Conservation (phyloP, 176 grass and related monocot genomes). For the Panicum miliaceum region DNA sequence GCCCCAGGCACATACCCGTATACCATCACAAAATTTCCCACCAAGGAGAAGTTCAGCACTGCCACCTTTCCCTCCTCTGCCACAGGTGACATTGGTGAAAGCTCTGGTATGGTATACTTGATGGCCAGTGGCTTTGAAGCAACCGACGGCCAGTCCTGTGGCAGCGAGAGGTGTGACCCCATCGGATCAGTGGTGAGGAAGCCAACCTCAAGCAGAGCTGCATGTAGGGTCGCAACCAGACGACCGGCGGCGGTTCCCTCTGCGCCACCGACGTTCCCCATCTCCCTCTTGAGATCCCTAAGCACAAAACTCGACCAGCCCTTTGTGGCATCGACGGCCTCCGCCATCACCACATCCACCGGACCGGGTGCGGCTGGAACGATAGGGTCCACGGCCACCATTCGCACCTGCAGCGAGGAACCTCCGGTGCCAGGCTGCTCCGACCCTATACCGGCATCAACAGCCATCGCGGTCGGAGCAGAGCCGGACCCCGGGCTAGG, state of each 20-base stretch:
- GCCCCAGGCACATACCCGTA: conserved; percentile 60
- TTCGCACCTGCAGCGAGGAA: not conserved
- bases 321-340: not conserved
- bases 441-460: not conserved
- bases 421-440: not conserved
- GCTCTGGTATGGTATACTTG: conserved; percentile 57
- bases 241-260: conserved; percentile 39
- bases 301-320: conserved; percentile 40
- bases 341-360: conserved; percentile 44
- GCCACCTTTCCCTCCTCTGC: conserved; percentile 49
- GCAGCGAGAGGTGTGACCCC: conserved; percentile 39
- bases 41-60: conserved; percentile 64
- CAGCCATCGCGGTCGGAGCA: conserved; percentile 1
- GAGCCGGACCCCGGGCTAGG: conserved; percentile 19
- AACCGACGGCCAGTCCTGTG: conserved; percentile 44
- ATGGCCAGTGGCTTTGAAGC: conserved; percentile 44
- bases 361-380: not conserved
- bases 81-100: conserved; percentile 18
- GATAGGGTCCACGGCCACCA: conserved; percentile 12
- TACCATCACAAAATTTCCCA: conserved; percentile 60
- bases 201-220: conserved; percentile 61
- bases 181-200: conserved; percentile 40
- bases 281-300: conserved; percentile 51
- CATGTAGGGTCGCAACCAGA: conserved; percentile 62
- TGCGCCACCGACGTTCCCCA: conserved; percentile 28